phyloP scores from a whole-genome alignment of 2,329 filamentous ascomycete species.

The Fonsecaea pugnacius region DNA sequence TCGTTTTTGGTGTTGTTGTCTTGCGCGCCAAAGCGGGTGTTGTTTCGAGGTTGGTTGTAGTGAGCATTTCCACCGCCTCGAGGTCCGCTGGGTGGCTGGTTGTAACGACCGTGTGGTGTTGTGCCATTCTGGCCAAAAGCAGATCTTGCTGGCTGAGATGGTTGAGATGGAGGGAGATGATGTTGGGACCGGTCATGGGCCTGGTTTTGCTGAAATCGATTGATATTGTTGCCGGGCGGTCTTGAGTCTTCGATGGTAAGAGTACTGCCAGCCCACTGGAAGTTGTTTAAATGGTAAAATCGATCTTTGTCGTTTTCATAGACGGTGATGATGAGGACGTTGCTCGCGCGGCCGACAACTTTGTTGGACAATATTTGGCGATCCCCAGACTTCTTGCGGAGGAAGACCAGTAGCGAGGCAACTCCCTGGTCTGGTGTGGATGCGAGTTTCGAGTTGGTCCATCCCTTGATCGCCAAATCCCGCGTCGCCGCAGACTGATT shows the following conservation, averaged over 20 bases:
- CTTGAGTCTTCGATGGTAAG: conserved; percentile 58
- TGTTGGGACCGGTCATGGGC: background rate
- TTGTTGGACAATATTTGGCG: conserved; percentile 52
- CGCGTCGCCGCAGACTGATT: conserved; percentile 1
- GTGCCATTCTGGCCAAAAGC: conserved; percentile 22
- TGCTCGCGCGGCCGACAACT: conserved; percentile 24
- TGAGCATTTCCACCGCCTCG: conserved; percentile 14
- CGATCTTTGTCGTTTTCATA: conserved; percentile 33
- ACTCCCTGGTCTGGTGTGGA: conserved; percentile 69
- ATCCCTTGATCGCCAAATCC: conserved; percentile 59
- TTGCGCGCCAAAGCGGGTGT: conserved; percentile 3
- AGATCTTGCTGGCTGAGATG: conserved; percentile 22
- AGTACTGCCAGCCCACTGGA: conserved; percentile 67
- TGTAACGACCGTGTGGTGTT: conserved; percentile 1
- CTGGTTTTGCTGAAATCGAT: conserved; percentile 21
- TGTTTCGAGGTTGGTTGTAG: conserved; percentile 17
- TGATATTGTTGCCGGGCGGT: conserved; percentile 23
- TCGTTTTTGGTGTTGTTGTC: conserved; percentile 13
- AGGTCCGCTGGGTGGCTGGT: conserved; percentile 26
- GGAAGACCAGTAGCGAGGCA: conserved; percentile 66
- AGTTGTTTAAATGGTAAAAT: conserved; percentile 67
- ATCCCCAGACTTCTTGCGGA: conserved; percentile 70
- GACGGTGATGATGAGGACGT: conserved; percentile 34
- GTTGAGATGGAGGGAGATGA: conserved; percentile 11
- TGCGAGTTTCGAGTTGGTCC: conserved; percentile 70